phyloP scores from a whole-genome alignment of 768 basidiomycete genomes.

The Amanita polypyramis region DNA sequence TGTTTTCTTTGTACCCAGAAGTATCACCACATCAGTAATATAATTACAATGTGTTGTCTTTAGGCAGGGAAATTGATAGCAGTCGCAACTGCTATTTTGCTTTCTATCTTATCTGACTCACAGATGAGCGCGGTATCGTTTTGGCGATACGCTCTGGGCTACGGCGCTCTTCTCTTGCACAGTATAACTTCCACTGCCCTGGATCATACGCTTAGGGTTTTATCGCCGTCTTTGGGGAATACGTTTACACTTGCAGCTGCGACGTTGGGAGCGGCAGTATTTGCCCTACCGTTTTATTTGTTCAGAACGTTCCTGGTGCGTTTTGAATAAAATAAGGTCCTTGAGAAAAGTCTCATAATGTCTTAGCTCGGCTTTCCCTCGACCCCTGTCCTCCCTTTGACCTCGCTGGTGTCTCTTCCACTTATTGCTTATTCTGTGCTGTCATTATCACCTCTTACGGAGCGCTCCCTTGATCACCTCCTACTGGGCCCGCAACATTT shows the following conservation, averaged over 20 bases:
- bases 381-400: constrained; percentile 43
- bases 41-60: neutral
- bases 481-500: constrained; percentile 47
- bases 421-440: constrained; percentile 51
- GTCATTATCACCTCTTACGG: constrained; percentile 45
- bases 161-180: constrained; percentile 53
- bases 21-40: neutral
- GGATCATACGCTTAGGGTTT: constrained; percentile 48
- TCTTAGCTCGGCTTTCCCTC: constrained; percentile 39
- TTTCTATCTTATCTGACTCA: constrained; percentile 53
- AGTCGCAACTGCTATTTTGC: constrained; percentile 34
- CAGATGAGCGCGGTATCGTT: constrained; percentile 27
- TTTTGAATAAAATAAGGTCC: neutral
- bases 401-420: constrained; percentile 49
- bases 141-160: constrained; percentile 46
- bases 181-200: constrained; percentile 49
- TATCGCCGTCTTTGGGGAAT: constrained; percentile 48
- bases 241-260: constrained; percentile 46
- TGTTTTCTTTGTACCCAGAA: neutral
- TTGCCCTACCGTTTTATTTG: constrained; percentile 55
- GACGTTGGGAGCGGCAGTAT: constrained; percentile 50
- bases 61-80: constrained; percentile 43
- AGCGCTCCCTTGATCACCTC: constrained; percentile 31
- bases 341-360: constrained; percentile 7
- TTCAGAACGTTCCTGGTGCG: constrained; percentile 51